Percentiles rank a stretch among this genome's conserved stretches.
phyloP scores from a whole-genome alignment of 2,329 filamentous ascomycete genomes.

The Metarhizium humberi region DNA sequence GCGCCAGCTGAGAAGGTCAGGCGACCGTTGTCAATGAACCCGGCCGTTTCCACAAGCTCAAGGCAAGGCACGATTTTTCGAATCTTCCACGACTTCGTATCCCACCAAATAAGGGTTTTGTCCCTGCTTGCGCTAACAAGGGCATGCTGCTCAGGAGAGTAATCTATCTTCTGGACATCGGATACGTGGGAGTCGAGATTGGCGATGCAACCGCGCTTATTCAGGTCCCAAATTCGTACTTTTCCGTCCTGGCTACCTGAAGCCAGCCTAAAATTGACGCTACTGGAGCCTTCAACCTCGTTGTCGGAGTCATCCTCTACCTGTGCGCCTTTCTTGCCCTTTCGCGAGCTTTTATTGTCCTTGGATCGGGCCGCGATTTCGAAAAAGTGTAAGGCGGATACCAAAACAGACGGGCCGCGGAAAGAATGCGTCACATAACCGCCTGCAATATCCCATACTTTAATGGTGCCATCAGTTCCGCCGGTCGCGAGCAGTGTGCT shows the following conservation, averaged over 20 bases:
- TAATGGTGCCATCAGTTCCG: conserved; percentile 85
- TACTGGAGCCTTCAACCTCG: conserved; percentile 29
- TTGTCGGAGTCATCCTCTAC: conserved; percentile 27
- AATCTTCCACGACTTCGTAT: conserved; percentile 74
- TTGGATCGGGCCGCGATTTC: conserved; percentile 48
- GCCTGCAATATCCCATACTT: conserved; percentile 89
- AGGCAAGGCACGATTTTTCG: conserved; percentile 73
- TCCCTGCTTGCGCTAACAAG: conserved; percentile 83
- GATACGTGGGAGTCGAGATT: conserved; percentile 88
- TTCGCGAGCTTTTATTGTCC: conserved; percentile 14
- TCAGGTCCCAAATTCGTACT: conserved; percentile 82
- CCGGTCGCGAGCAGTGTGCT: conserved; percentile 88
- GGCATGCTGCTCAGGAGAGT: conserved; percentile 62
- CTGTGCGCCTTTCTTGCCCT: conserved; percentile 24
- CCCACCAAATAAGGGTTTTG: conserved; percentile 91
- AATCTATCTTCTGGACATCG: conserved; percentile 82
- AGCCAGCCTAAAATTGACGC: conserved; percentile 65
- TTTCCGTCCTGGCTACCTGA: conserved; percentile 93
- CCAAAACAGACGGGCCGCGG: conserved; percentile 80
- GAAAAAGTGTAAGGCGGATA: conserved; percentile 90
- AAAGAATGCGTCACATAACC: conserved; percentile 95
- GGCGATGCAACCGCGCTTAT: conserved; percentile 69
- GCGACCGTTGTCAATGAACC: conserved; percentile 63
- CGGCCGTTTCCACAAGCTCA: conserved; percentile 76
- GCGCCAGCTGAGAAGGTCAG: conserved; percentile 79